Conservation (phyloP, 495 filamentous ascomycete genomes). For the Stereocaulon alpinum region DNA sequence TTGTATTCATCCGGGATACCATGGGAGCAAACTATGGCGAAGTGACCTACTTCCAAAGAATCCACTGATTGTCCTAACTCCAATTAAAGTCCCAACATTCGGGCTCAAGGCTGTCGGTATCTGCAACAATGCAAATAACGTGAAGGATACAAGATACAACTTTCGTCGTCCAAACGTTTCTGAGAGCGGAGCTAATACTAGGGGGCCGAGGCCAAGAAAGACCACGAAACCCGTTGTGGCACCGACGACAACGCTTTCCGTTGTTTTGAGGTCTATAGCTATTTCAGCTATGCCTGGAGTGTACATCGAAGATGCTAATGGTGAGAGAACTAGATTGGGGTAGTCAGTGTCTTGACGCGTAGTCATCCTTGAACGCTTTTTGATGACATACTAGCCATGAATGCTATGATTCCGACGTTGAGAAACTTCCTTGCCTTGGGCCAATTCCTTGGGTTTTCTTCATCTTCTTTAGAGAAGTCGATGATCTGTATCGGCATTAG, state of each 20-base stretch:
- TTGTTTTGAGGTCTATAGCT: slow-evolving; percentile 27
- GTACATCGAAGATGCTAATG: slow-evolving; percentile 34
- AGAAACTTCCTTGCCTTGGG: slow-evolving; percentile 26
- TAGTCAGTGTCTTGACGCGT: neutral
- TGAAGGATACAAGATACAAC: slow-evolving; percentile 54
- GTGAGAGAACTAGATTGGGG: slow-evolving; percentile 27
- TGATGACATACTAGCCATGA: slow-evolving; percentile 27
- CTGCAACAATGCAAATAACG: slow-evolving; percentile 51
- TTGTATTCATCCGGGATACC: no score
- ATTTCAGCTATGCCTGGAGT: slow-evolving; percentile 34
- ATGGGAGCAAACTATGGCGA: neutral
- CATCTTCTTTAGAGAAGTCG: slow-evolving; percentile 30
- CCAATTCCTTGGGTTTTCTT: slow-evolving; percentile 31
- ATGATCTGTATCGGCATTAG: slow-evolving; percentile 19
- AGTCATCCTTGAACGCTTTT: neutral
- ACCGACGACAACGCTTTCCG: slow-evolving; percentile 24
- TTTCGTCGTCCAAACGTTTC: slow-evolving; percentile 65
- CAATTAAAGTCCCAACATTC: slow-evolving; percentile 53
- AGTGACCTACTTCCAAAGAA: slow-evolving; percentile 49
- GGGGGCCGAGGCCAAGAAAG: slow-evolving; percentile 61
- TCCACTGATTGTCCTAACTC: slow-evolving; percentile 40
- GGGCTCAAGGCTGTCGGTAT: slow-evolving; percentile 59
- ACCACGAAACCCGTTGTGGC: slow-evolving; percentile 35
- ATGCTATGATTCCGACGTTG: slow-evolving; percentile 33
- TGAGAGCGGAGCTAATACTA: slow-evolving; percentile 63